Evolutionary conservation across 805 yeast species (phyloP).

Genomic region (Kodamaea kakaduensis): DNA sequence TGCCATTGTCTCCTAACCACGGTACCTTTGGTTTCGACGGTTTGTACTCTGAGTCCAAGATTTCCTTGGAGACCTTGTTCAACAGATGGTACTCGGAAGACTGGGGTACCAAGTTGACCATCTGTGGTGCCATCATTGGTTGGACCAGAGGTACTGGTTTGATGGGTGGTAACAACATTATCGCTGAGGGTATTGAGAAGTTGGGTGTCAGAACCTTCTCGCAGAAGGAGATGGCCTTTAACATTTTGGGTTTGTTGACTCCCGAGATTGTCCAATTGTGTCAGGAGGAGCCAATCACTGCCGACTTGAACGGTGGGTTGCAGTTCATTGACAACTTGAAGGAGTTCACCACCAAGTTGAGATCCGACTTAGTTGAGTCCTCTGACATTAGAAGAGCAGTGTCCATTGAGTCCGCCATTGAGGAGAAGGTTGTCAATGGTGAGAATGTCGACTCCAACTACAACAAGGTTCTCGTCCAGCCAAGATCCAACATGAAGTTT

Average conservation of each 20-base stretch:
- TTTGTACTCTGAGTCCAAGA: conserved; percentile 94
- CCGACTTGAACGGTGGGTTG: conserved; percentile 98
- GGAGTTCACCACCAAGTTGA: conserved; percentile 75
- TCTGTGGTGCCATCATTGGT: conserved; percentile 98
- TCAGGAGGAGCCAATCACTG: conserved; percentile 93
- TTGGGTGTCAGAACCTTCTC: conserved; percentile 97
- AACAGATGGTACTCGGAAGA: conserved; percentile 99
- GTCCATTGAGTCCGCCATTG: conserved; percentile 87
- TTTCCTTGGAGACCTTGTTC: conserved; percentile 91
- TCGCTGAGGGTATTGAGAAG: conserved; percentile 95
- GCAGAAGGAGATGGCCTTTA: conserved; percentile 99
- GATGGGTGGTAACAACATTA: conserved; percentile 94
- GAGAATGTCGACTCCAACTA: conserved; percentile 83
- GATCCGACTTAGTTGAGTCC: conserved; percentile 72
- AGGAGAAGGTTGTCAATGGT: conserved; percentile 81
- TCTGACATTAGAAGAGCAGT: conserved; percentile 95
- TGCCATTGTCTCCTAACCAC: conserved; percentile 98
- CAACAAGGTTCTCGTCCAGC: conserved; percentile 72
- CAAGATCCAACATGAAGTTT: conserved; percentile 92
- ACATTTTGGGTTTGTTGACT: conserved; percentile 87
- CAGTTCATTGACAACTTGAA: conserved; percentile 89
- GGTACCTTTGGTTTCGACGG: conserved; percentile 99
- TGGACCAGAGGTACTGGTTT: conserved; percentile 99
- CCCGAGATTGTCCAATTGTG: conserved; percentile 81
- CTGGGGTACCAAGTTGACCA: conserved; percentile 90